These are phyloP conservation scores for Corylus avellana DNA, from an alignment of 306 rosid species.

Conservation along the genomic window DNA sequence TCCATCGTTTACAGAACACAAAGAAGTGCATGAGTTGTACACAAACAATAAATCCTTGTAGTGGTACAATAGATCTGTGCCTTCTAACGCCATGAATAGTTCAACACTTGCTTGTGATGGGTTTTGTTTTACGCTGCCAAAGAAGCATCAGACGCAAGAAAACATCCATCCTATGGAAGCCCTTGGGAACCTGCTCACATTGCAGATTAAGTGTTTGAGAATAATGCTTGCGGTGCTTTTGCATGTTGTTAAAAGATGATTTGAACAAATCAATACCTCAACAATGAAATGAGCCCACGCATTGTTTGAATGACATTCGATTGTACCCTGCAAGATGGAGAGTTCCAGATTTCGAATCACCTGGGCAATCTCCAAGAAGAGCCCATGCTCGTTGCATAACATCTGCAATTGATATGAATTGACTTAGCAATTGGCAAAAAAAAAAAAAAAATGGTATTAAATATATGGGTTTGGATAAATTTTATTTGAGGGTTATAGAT, in stretches of 20 bases:
- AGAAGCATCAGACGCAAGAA: slow-evolving; percentile 86
- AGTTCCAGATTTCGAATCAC: slow-evolving; percentile 58
- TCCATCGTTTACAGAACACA: slow-evolving; percentile 2
- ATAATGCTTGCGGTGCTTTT: not conserved
- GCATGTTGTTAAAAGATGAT: not conserved
- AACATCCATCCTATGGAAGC: slow-evolving; percentile 86
- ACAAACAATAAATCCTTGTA: slow-evolving; percentile 15
- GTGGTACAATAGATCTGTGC: not conserved
- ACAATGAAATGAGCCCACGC: slow-evolving; percentile 78
- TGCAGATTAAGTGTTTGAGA: not conserved
- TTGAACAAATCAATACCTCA: slow-evolving; percentile 51
- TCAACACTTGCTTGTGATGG: slow-evolving; percentile 47
- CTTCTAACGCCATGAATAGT: not conserved
- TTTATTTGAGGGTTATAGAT: not conserved
- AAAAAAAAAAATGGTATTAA: not conserved
- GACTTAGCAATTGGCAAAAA: not conserved
- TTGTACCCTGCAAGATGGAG: slow-evolving; percentile 67
- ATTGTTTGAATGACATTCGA: slow-evolving; percentile 50
- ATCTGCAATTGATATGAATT: slow-evolving; percentile 31
- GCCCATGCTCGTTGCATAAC: slow-evolving; percentile 66
- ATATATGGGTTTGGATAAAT: not conserved
- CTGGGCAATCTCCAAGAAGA: slow-evolving; percentile 81
- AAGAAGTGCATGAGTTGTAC: slow-evolving; percentile 6
- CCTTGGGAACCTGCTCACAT: slow-evolving; percentile 63
- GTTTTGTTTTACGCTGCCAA: slow-evolving; percentile 58